Evolutionary conservation across 2,329 filamentous ascomycete genomes (phyloP), one percentile per base, ranked within the genome.

Genomic region (Dactylellina drechsleri): DNA sequence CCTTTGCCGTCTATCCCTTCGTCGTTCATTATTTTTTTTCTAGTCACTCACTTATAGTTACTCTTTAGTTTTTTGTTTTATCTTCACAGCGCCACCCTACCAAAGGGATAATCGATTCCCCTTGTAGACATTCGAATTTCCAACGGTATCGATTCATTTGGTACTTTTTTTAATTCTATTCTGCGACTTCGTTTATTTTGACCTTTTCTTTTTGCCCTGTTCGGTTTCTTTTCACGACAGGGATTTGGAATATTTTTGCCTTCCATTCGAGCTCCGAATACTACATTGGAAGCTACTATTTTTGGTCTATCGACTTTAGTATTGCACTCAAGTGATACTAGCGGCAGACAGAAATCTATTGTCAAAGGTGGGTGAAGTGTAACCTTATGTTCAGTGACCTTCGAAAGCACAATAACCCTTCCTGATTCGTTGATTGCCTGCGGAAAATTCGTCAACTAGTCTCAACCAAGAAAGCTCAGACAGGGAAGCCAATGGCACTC

Each of bases 21-120:
- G 36, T n/a, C 52, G 50, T 70, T 54, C 23, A 8, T 58, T 64
- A 18, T 62, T 75, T 52, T 41, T 57, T 58, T 41, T 66, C 31
- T 52, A 73, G 68, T 71, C 66, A 71, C 66, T 71, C 66, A 60
- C 43, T 52, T 72, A 61, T 73, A 56, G 68, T 73, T 60, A 50
- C 36, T 62, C 40, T 66, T 66, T 72, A 47, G 31, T 36, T 36
- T 36, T 36, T 36, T 36, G 5, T 36, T 7, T 4, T 36, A 36
- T 36, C 5, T 36, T 10, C 16, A 23, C 68, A 61, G 20, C 47
- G 26, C 49, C 49, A 43, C 43, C 50, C 43, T 49, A 18, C 20
- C 31, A 7, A 26, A 20, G 28, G 68, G 68, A 43, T 52, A 41
- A 36, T 62, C 45, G 41, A 67, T 67, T 57, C 18, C 47, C n/a